Base-by-base conservation (phyloP, 2,329 filamentous ascomycete genomes). In the Ascochyta clinopodiicola region DNA sequence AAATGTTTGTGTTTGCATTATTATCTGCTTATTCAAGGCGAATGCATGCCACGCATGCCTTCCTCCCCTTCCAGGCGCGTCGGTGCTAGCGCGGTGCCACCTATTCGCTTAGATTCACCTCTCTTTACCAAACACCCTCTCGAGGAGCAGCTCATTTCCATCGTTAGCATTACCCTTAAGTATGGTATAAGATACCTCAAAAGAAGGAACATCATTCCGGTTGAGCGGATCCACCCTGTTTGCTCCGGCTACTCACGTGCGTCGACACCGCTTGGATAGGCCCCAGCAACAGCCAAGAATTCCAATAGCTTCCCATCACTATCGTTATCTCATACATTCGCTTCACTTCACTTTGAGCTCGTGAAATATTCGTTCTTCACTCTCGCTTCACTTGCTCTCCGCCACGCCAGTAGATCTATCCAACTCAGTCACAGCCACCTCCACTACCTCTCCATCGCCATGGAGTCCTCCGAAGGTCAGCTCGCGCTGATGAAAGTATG, bases 401-500 rank as follows among this genome's bases (percentile, higher is more conserved):
- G 7, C 17, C 8, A 43, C 9, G 3, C 9, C 17, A 31, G 25
- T 21, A 38, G 12, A 3, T 17, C 15, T 37, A 17, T 32, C 7
- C 35, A 13, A n/a, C 15, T 10, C 31, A 22, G n/a, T 25, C 6
- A 10, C 34, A 51, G n/a, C 25, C 32, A 43, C 32, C 24, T 29
- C 15, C 13, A 27, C 47, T 6, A 51, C 21, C 8, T 35, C 21
- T 15, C 12, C 6, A 17, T 25, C 34, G 40, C 13, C 24, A 60
- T 58, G 54, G 38, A 47, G 34, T 52, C 59, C 6, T 36, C 54
- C 17, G 47, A 56, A 19, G 48, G 37, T 19, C 62, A 61, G 37
- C 44, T 38, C 25, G 51, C 43, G 24, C 51, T 64, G 39, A 55
- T 64, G 27, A 50, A 47, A 15, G 24, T 52, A 10, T 64, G 60